These are phyloP conservation scores for Ogataea hybrid DNA, from an alignment of 1,139 yeast species.

Conservation along the genomic window DNA sequence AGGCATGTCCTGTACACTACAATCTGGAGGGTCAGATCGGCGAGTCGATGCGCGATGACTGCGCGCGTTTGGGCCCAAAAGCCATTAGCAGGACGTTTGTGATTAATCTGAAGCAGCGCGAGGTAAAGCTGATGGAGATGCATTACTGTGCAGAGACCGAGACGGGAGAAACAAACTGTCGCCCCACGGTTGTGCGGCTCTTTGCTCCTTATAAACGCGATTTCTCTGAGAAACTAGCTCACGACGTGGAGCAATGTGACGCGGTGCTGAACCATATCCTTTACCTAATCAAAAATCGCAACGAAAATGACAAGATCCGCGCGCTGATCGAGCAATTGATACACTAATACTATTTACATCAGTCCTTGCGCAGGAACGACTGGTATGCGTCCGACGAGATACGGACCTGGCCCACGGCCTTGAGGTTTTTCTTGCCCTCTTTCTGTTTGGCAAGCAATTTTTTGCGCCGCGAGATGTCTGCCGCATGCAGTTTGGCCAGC, in stretches of 20 bases:
- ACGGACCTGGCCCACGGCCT: conserved; percentile 71
- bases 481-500: conserved; percentile 86
- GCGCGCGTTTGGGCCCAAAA: conserved; percentile 16
- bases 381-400: conserved; percentile 86
- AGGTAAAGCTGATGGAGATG: conserved; percentile 22
- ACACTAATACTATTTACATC: conserved; percentile 4
- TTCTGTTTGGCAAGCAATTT: conserved; percentile 86
- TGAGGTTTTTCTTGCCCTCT: conserved; percentile 88
- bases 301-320: conserved; percentile 16
- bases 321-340: conserved; percentile 18
- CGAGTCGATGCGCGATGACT: conserved; percentile 27
- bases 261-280: conserved; percentile 14
- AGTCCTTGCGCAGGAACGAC: conserved; percentile 48
- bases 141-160: not conserved
- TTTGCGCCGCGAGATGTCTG: conserved; percentile 87
- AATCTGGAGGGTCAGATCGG: conserved; percentile 21
- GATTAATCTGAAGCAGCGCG: conserved; percentile 27
- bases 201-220: conserved; percentile 13
- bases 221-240: not conserved
- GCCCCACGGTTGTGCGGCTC: conserved; percentile 11
- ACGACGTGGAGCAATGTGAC: conserved; percentile 18
- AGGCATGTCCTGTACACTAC: conserved; percentile 42
- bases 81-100: conserved; percentile 20
- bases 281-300: not conserved
- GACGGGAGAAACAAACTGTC: not conserved